A percentile compares a stretch with the other conserved stretches of the same genome.
phyloP scores from a whole-genome alignment of 345 rosid species.

The Rhizophora mangle region DNA sequence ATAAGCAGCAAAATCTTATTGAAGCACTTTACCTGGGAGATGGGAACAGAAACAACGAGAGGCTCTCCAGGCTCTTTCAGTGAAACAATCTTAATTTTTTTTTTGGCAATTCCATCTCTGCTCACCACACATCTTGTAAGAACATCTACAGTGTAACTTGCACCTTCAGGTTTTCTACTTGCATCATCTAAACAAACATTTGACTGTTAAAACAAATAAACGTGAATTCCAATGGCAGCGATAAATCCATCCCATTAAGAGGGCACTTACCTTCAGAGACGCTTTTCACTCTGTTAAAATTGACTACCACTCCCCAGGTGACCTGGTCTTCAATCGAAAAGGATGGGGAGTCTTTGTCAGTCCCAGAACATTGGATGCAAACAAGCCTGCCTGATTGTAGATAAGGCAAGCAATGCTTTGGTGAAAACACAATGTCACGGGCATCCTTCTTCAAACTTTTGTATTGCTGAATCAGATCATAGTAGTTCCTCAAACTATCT shows the following conservation, averaged over 20 bases:
- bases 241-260: not conserved
- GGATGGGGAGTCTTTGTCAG: slow-evolving; percentile 52
- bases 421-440: slow-evolving; percentile 69
- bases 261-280: slow-evolving; percentile 57
- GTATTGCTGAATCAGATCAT: slow-evolving; percentile 69
- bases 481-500: slow-evolving; percentile 77
- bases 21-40: slow-evolving; percentile 53
- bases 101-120: slow-evolving; percentile 62
- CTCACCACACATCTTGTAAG: slow-evolving; percentile 80
- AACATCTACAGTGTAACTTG: slow-evolving; percentile 65
- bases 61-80: slow-evolving; percentile 78
- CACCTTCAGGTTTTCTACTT: slow-evolving; percentile 67
- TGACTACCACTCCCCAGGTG: slow-evolving; percentile 84
- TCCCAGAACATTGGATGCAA: slow-evolving; percentile 47
- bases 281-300: slow-evolving; percentile 64
- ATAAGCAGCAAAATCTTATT: not conserved
- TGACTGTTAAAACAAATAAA: slow-evolving; percentile 2
- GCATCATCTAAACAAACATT: slow-evolving; percentile 56
- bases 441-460: slow-evolving; percentile 73
- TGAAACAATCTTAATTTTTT: slow-evolving; percentile 54
- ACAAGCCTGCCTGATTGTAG: slow-evolving; percentile 79
- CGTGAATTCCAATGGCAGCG: slow-evolving; percentile 6
- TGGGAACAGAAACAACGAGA: slow-evolving; percentile 66
- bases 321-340: slow-evolving; percentile 64
- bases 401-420: slow-evolving; percentile 82